Evolutionary conservation across 2,329 filamentous ascomycete genomes (phyloP), one percentile per base, ranked within the genome.

Genomic region (Aspergillus versicolor): DNA sequence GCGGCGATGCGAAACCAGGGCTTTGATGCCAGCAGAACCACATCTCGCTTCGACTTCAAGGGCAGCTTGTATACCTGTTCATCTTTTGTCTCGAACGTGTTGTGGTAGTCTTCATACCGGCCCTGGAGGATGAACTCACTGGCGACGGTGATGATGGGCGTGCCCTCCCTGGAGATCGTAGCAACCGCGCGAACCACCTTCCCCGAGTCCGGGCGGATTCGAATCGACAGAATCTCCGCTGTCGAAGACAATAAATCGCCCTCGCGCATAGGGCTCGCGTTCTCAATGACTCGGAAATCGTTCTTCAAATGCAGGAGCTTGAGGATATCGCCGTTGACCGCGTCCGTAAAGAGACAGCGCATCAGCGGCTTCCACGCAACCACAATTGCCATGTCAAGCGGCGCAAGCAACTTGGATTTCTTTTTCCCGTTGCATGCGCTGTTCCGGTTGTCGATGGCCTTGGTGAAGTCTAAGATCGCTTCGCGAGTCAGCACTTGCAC

Each of bases 111-210:
- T 56, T 84, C 89, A 79, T 99, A 99, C 34, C 83, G 82, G 56
- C 94, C 94, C 51, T 94, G 89, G 82, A 99, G 99, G 69, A 99
- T 77, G 84, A 99, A 99, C 75, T 99, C 94, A 61, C 92, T 97
- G 11, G 92, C 97, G 24, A 99, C 94, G 72, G 97, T 92, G 94
- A 99, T 99, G 61, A 99, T 91, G 6, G 92, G 82, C 73, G 89
- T 77, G 22, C 89, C 89, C 52, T 92, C 86, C 42, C 94, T 89
- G 53, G 84, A 88, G 68, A 99, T 96, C 6, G 94, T 97, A 61
- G 94, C 94, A 69, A 92, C 97, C 17, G 99, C 92, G 77, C 99
- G 94, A 17, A 99, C 94, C 92, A 99, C 97, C 83, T 99, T 99
- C 46, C 94, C 94, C 58, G 93, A 91, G 12, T 96, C 92, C 75